Base-by-base conservation (phyloP, 768 basidiomycete species). In the Cyclocybe cylindracea region DNA sequence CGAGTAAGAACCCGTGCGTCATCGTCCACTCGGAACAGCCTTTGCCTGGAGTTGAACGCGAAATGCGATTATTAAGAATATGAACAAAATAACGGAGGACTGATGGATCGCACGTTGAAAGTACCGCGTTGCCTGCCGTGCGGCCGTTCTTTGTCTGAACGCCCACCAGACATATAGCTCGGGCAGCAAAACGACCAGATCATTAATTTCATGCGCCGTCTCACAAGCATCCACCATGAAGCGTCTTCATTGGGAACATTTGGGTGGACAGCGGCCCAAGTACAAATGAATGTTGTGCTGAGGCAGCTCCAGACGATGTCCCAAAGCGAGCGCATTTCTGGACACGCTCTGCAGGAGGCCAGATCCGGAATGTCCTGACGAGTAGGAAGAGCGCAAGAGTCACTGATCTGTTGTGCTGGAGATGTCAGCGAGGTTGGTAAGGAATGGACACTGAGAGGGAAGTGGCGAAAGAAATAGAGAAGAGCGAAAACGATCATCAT, bases 231-330 rank as follows among this genome's bases (percentile, higher is more conserved):
- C 7, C 18, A 44, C 18, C 33, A 44, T 1, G 10, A 10, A 18
- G 14, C 10, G n/a, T 6, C 1, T 18, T 24, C 31, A 4, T 16
- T 37, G 8, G 41, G 50, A n/a, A 51, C 24, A 24, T 51, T 51
- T 8, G 50, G 50, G 13, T 51, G 50, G 8, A 44, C 42, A 11
- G 43, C 37, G 1, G 39, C 50, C 50, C 50, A 51, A 1, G 50
- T 44, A 24, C 42, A 51, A 3, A 37, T 31, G 13, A 51, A 24
- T 10, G 44, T 24, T 9, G 50, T 44, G 18, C 32, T 14, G 13
- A 44, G 13, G n/a, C 50, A 44, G 19, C 33, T 44, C 50, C 50
- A 51, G 16, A 51, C 14, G 10, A 44, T 51, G 36, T 36, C 35
- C 24, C 33, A 10, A 3, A 19, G 7, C 7, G 43, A 19, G 4